Percentiles rank a stretch among this genome's conserved stretches.
Evolutionary conservation across 257 asterid species (phyloP).

Genomic region (Nicotiana obtusifolia): DNA sequence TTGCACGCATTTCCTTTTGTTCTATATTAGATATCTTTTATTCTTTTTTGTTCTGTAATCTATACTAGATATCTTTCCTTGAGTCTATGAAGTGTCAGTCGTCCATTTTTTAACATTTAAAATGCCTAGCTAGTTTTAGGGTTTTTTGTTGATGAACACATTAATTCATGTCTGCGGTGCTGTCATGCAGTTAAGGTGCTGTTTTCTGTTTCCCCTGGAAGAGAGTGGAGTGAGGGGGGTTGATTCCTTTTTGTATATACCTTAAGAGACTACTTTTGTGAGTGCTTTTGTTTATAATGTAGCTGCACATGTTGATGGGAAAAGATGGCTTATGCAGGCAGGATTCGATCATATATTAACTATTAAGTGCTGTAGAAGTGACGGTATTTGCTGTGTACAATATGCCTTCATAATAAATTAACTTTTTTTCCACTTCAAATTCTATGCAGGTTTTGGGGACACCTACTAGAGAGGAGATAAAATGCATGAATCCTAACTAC

Average conservation of each 20-base stretch:
- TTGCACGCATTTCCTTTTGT: not conserved
- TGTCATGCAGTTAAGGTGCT: not conserved
- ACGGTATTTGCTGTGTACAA: not conserved
- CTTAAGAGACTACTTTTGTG: not conserved
- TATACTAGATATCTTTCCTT: not conserved
- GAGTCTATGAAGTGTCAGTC: not conserved
- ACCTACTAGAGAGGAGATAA: slow-evolving; percentile 95
- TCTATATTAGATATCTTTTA: not conserved
- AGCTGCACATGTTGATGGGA: not conserved
- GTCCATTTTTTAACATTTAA: not conserved
- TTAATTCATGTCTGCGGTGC: not conserved
- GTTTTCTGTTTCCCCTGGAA: not conserved
- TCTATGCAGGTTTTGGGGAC: slow-evolving; percentile 85
- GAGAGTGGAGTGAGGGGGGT: not conserved
- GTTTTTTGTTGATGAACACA: not conserved
- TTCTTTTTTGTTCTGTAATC: not conserved
- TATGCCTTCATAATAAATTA: not conserved
- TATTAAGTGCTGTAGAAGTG: not conserved
- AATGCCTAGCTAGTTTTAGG: not conserved
- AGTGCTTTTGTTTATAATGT: not conserved
- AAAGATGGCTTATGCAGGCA: not conserved
- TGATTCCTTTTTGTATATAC: not conserved
- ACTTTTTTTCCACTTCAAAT: slow-evolving; percentile 17
- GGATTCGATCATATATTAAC: not conserved
- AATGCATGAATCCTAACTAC: slow-evolving; percentile 96